Evolutionary conservation across 164 flowering plant species (phyloP).

Genomic region (Buxus sempervirens): DNA sequence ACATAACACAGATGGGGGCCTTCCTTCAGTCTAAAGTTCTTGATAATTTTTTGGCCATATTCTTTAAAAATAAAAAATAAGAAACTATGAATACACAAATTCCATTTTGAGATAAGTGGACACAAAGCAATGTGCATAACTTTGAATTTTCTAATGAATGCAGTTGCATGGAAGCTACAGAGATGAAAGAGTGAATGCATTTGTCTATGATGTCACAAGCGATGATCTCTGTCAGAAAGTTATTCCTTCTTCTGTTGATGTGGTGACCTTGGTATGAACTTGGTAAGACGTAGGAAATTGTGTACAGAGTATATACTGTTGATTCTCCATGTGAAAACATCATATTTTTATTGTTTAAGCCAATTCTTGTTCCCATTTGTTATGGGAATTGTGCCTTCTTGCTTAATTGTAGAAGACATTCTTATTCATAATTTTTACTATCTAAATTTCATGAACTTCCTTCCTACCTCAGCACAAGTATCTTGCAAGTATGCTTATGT

Average conservation of each 20-base stretch:
- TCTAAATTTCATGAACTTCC: no score
- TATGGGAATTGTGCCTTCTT: no score
- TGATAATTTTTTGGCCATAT: not conserved
- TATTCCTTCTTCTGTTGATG: slow-evolving; percentile 39
- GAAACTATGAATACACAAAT: not conserved
- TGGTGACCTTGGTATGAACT: slow-evolving; percentile 52
- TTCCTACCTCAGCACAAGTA: no score
- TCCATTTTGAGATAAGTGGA: not conserved
- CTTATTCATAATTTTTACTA: no score
- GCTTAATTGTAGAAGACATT: no score
- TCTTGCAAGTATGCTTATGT: no score
- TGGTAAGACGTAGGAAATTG: slow-evolving; percentile 30
- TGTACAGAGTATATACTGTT: not conserved
- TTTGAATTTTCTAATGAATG: slow-evolving; percentile 14
- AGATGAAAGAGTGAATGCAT: slow-evolving; percentile 34
- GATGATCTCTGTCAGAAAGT: slow-evolving; percentile 37
- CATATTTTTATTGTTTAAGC: not conserved
- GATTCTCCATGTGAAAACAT: not conserved
- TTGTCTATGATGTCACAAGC: slow-evolving; percentile 38
- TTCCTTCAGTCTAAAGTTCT: no score
- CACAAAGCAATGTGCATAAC: not conserved
- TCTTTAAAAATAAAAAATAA: not conserved
- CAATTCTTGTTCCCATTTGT: no score
- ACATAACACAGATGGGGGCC: not conserved
- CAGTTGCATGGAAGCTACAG: slow-evolving; percentile 38